These are phyloP conservation scores for Notholithocarpus densiflorus DNA, from an alignment of 306 rosid genomes.

Conservation along the genomic window DNA sequence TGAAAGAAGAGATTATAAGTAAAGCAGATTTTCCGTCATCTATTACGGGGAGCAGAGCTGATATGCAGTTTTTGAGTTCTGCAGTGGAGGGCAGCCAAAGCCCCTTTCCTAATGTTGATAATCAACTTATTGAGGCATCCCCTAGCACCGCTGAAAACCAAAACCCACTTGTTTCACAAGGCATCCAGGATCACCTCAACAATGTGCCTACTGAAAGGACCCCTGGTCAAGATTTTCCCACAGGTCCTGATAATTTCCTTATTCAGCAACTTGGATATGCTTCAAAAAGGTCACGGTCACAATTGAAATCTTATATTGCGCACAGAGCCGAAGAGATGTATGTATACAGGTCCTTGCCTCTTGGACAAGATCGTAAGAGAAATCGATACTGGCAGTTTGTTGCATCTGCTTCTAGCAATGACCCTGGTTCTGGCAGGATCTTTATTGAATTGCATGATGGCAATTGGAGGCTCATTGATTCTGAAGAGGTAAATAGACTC, in stretches of 20 bases:
- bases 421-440: conserved; percentile 98
- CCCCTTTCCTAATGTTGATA: conserved; percentile 64
- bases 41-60: conserved; percentile 54
- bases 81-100: conserved; percentile 70
- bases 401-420: conserved; percentile 89
- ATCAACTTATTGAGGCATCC: conserved; percentile 53
- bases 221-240: conserved; percentile 52
- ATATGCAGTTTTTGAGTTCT: conserved; percentile 49
- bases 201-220: conserved; percentile 52
- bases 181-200: conserved; percentile 28
- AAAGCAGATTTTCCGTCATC: conserved; percentile 61
- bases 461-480: conserved; percentile 88
- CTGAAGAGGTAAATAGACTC: conserved; percentile 67
- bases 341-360: conserved; percentile 94
- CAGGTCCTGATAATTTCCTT: conserved; percentile 64
- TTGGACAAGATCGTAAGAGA: conserved; percentile 97
- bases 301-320: conserved; percentile 84
- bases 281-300: conserved; percentile 92
- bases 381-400: conserved; percentile 96
- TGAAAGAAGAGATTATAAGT: conserved; percentile 64
- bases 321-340: conserved; percentile 95
- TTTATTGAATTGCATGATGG: conserved; percentile 80
- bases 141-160: conserved; percentile 66
- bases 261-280: conserved; percentile 69
- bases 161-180: conserved; percentile 39